Conservation (phyloP, 2,329 filamentous ascomycete genomes). For the Sarocladium kiliense region DNA sequence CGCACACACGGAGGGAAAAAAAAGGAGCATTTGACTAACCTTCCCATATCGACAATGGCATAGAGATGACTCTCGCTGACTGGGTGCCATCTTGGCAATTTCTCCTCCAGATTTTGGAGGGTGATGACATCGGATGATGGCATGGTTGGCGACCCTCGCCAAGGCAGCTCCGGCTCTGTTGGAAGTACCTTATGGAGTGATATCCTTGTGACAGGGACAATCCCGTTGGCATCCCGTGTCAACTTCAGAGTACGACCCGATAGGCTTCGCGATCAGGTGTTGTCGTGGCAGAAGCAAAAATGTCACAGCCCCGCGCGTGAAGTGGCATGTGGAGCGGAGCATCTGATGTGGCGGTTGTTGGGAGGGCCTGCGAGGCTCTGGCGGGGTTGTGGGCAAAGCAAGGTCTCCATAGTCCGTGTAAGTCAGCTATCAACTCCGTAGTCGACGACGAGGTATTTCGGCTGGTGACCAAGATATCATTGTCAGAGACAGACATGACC, state of each 20-base stretch:
- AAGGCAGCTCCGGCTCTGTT: too few relatives aligned
- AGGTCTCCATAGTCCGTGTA: not conserved
- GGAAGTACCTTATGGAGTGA: too few relatives aligned
- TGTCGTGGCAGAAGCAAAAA: not conserved
- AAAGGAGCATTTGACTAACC: conserved; percentile 27
- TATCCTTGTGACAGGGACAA: too few relatives aligned
- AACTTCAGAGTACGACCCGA: too few relatives aligned
- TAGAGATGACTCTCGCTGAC: conserved; percentile 44
- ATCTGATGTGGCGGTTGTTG: too few relatives aligned
- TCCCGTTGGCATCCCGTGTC: too few relatives aligned
- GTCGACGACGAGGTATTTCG: too few relatives aligned
- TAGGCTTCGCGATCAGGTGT: not conserved
- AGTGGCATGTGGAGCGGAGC: not conserved
- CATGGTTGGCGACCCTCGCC: conserved; percentile 17
- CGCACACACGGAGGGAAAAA: conserved; percentile 1
- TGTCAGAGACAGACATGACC: too few relatives aligned
- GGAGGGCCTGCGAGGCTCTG: not conserved
- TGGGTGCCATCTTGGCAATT: conserved; percentile 44
- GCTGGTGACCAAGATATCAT: too few relatives aligned
- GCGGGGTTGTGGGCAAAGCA: not conserved
- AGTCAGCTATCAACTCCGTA: too few relatives aligned
- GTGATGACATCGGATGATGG: conserved; percentile 38
- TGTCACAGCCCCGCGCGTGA: not conserved
- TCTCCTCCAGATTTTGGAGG: conserved; percentile 44
- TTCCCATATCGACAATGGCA: conserved; percentile 57